phyloP scores from a whole-genome alignment of 2,329 filamentous ascomycete genomes.

The Hymenoscyphus occultus region DNA sequence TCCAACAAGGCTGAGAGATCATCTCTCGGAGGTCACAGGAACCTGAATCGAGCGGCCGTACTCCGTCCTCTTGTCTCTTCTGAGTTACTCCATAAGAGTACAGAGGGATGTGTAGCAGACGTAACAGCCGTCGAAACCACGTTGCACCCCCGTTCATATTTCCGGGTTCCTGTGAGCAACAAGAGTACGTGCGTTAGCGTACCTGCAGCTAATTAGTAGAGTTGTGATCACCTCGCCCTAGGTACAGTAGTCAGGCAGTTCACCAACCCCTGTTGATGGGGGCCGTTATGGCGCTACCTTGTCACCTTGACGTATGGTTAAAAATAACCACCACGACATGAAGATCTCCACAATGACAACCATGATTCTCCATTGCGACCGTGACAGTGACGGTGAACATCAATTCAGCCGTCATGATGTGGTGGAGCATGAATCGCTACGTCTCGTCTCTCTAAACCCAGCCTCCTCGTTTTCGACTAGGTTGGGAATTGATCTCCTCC shows the following conservation, averaged over 20 bases:
- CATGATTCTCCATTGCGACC: not conserved
- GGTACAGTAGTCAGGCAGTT: not conserved
- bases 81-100: not conserved
- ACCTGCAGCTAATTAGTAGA: slow-evolving; percentile 1
- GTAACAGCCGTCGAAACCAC: not conserved
- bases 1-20: not conserved
- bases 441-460: not conserved
- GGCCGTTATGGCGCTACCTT: slow-evolving; percentile 3
- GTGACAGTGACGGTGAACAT: not conserved
- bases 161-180: slow-evolving; percentile 1
- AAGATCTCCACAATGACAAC: not conserved
- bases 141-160: not conserved
- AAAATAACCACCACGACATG: not conserved
- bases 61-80: not conserved
- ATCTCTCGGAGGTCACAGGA: not conserved
- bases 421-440: not conserved
- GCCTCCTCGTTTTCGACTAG: not conserved
- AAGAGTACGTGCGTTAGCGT: slow-evolving; percentile 2
- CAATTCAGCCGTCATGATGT: not conserved
- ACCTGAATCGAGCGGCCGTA: not conserved
- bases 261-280: not conserved
- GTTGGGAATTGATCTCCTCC: not conserved
- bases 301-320: not conserved
- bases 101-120: no score
- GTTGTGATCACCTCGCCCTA: not conserved